Conservation (phyloP, 305 asterid species). For the Rubia occidens region DNA sequence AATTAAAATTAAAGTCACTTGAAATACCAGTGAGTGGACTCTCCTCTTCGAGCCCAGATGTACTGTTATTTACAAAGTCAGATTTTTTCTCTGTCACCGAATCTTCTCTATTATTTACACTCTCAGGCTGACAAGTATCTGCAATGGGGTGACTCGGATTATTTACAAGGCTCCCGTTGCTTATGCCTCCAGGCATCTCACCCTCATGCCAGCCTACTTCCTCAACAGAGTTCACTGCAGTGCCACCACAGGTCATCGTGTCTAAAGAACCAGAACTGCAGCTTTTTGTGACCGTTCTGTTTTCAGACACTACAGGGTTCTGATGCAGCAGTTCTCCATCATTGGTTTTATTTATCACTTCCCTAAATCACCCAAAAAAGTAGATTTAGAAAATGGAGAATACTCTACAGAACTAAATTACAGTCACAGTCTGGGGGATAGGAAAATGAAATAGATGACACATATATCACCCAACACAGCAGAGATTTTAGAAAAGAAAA, state of each 20-base stretch:
- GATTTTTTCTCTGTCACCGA: constrained; percentile 28
- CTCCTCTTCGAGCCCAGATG: constrained; percentile 38
- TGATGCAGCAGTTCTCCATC: constrained; percentile 32
- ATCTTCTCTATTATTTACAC: constrained; percentile 50
- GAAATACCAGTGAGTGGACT: constrained; percentile 27
- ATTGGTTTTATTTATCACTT: constrained; percentile 15
- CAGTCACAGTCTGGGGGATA: background rate
- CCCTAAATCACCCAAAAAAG: constrained; percentile 26
- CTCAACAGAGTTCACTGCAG: constrained; percentile 24
- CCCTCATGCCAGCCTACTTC: constrained; percentile 33
- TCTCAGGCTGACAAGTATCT: constrained; percentile 27
- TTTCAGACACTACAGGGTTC: constrained; percentile 31
- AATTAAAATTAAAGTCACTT: constrained; percentile 27
- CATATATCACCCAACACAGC: background rate
- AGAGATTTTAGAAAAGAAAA: background rate
- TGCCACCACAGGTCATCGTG: constrained; percentile 27
- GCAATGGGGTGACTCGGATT: constrained; percentile 34
- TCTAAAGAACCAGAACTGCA: constrained; percentile 33
- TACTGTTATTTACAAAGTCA: constrained; percentile 49
- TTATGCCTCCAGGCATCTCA: constrained; percentile 30
- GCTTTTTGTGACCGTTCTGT: constrained; percentile 24
- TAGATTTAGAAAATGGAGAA: constrained; percentile 13
- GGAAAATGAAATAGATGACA: background rate
- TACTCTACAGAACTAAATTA: background rate
- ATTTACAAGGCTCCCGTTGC: constrained; percentile 43